A percentile compares a stretch with the other conserved stretches of the same genome.
These are phyloP conservation scores for Takashimella koratensis DNA, from an alignment of 1,284 basidiomycete species.

Conservation along the genomic window DNA sequence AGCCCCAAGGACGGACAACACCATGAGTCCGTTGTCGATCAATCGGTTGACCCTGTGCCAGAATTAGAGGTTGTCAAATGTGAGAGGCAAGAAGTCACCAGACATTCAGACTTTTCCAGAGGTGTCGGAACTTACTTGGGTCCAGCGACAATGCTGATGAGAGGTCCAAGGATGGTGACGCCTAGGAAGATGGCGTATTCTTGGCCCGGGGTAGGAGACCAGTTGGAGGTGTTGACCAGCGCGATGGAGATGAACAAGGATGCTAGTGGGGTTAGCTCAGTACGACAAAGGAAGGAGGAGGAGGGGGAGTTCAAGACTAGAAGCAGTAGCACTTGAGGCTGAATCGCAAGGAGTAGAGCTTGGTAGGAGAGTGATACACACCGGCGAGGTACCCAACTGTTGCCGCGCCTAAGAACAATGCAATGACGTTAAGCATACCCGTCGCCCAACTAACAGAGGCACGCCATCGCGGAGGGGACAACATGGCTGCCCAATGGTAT, in stretches of 20 bases:
- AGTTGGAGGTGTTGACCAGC: conserved; percentile 45
- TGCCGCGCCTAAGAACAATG: conserved; percentile 13
- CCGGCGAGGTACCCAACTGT: conserved; percentile 15
- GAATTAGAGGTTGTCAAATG: too few relatives aligned
- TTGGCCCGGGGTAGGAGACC: conserved; percentile 55
- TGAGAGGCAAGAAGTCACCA: too few relatives aligned
- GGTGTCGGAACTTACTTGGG: background rate
- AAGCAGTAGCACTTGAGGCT: too few relatives aligned
- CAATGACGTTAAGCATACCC: conserved; percentile 16
- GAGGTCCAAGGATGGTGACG: conserved; percentile 17
- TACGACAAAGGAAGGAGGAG: too few relatives aligned
- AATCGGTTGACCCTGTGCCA: conserved; percentile 13
- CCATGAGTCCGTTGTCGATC: conserved; percentile 16
- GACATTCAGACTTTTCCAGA: too few relatives aligned
- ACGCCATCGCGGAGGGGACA: conserved; percentile 3
- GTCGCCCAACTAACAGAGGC: conserved; percentile 13
- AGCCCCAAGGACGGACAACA: conserved; percentile 38
- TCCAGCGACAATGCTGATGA: conserved; percentile 10
- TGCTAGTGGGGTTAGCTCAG: too few relatives aligned
- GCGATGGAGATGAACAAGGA: conserved; percentile 53
- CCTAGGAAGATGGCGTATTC: conserved; percentile 21
- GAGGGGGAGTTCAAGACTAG: too few relatives aligned
- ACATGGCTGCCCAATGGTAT: conserved; percentile 10
- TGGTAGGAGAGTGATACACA: conserved; percentile 2
- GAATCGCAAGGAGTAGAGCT: background rate